These are phyloP conservation scores for Kurtzmaniella cleridarum DNA, from an alignment of 805 yeast species.

Conservation along the genomic window DNA sequence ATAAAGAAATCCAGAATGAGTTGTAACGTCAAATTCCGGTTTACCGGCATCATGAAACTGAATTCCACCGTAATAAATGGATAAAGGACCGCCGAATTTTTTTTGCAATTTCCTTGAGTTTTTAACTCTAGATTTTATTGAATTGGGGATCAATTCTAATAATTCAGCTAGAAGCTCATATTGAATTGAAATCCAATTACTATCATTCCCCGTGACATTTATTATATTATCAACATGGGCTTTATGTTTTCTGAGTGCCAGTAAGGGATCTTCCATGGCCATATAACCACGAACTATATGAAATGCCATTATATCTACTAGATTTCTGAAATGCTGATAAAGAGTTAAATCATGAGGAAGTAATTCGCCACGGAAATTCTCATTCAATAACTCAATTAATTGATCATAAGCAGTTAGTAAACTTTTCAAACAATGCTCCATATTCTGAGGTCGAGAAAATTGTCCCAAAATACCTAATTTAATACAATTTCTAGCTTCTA, in stretches of 20 bases:
- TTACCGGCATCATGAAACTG: conserved; percentile 15
- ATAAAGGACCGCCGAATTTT: conserved; percentile 8
- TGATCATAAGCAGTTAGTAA: conserved; percentile 32
- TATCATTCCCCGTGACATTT: conserved; percentile 18
- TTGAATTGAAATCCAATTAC: conserved; percentile 59
- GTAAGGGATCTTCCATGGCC: conserved; percentile 50
- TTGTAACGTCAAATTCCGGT: conserved; percentile 16
- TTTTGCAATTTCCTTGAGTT: conserved; percentile 11
- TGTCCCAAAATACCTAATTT: conserved; percentile 32
- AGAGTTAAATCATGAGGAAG: conserved; percentile 23
- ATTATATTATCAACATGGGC: conserved; percentile 55
- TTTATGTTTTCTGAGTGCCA: conserved; percentile 59
- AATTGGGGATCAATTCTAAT: conserved; percentile 43
- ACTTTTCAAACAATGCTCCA: conserved; percentile 22
- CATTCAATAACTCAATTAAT: conserved; percentile 20
- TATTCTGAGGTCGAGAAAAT: conserved; percentile 26
- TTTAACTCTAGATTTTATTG: conserved; percentile 17
- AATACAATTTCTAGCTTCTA: conserved; percentile 33
- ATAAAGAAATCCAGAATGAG: conserved; percentile 26
- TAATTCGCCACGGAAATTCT: conserved; percentile 4
- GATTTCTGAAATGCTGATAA: conserved; percentile 31
- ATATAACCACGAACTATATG: conserved; percentile 60
- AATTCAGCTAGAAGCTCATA: conserved; percentile 61
- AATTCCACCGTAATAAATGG: conserved; percentile 29
- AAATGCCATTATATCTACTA: conserved; percentile 57